Base-by-base conservation (phyloP, 306 rosid species). In the Dryas octopetala region DNA sequence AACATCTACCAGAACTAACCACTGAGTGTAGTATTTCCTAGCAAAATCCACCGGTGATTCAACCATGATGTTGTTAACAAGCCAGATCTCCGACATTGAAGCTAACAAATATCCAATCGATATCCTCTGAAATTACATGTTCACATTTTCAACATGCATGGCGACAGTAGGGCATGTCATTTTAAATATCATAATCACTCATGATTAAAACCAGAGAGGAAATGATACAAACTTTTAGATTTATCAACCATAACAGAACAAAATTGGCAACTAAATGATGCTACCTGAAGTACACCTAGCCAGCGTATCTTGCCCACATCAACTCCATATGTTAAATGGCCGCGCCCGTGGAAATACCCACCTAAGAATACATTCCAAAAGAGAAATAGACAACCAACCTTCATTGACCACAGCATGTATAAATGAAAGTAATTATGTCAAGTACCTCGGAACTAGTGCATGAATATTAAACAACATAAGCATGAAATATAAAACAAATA, bases 251-350 rank as follows among this genome's bases (percentile, higher is more conserved):
- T 46, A 46, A 63, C 44, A 62, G 17, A 13, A 40, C 23, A 60
- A 50, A 47, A 60, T 38, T 17, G 26, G 48, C 13, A 51, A 6
- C 53, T 62, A 13, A 9, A 47, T 55, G 12, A 49, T 50, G 71
- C 23, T 74, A 91, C 93, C 94, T 91, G 97, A 40, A 91, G 83
- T 68, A 89, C 85, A 75, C 97, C 97, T 70, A 89, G 75, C 94
- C 89, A 89, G 67, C 97, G 94, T 40, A 87, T 75, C 79, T 78
- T 89, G 80, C 61, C 68, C 66, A 91, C 85, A 81, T 89, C 94
- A 84, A 91, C 87, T 79, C 94, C 97, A 81, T 87, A 89, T 44
- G 94, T 85, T 79, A 91, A 84, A 76, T 86, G 16, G 12, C 80
- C 66, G 4, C 81, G 82, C 43, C 97, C 97, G 48, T 91, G 97